phyloP scores from a whole-genome alignment of 306 rosid species.

The Quercus alba region DNA sequence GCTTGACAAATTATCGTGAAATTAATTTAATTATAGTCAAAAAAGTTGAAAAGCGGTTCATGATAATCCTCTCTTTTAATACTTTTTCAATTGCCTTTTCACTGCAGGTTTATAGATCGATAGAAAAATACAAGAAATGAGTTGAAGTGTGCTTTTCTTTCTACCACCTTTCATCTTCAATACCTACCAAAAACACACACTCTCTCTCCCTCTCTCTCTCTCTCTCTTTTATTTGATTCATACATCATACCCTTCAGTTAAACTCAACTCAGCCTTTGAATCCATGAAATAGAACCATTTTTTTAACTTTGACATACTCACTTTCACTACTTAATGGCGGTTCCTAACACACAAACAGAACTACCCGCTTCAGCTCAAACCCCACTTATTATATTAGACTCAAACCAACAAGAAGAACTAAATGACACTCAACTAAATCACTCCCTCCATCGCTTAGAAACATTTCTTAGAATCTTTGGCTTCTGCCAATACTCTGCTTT shows the following conservation, averaged over 20 bases:
- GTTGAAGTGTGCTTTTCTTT: neutral
- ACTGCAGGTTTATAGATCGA: too few relatives aligned
- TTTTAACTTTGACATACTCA: neutral
- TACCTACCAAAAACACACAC: neutral
- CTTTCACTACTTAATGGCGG: neutral
- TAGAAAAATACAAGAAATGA: too few relatives aligned
- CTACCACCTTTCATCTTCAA: neutral
- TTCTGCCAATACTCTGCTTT: conserved; percentile 29
- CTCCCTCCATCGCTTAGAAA: conserved; percentile 25
- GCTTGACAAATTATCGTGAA: too few relatives aligned
- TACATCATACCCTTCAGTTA: too few relatives aligned
- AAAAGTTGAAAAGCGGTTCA: too few relatives aligned
- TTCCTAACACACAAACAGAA: neutral
- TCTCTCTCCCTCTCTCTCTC: neutral
- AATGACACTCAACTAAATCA: conserved; percentile 16
- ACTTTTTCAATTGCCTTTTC: too few relatives aligned
- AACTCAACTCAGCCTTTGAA: neutral
- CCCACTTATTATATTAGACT: conserved; percentile 5
- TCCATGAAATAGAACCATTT: neutral
- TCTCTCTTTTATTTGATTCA: too few relatives aligned
- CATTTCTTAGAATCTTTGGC: conserved; percentile 30
- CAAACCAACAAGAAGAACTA: neutral
- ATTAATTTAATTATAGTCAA: too few relatives aligned
- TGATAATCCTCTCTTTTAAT: too few relatives aligned
- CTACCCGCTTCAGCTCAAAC: neutral